Conservation (phyloP, 495 filamentous ascomycete species). For the Talaromyces ruber region DNA sequence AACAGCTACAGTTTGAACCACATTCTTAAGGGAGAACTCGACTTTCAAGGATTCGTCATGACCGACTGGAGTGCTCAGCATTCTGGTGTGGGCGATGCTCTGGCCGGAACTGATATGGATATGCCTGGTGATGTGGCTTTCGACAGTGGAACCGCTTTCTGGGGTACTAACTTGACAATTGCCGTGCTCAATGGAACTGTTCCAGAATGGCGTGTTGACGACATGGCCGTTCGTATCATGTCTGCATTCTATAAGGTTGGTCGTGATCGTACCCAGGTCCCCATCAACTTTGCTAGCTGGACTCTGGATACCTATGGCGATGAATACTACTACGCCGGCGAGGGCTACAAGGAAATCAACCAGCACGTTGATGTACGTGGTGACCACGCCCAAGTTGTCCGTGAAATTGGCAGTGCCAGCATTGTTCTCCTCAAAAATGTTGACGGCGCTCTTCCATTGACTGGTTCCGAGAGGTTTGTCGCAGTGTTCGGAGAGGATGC, state of each 20-base stretch:
- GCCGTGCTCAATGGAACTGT: constrained; percentile 85
- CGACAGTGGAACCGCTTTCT: constrained; percentile 64
- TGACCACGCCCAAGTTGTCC: constrained; percentile 63
- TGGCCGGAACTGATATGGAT: constrained; percentile 88
- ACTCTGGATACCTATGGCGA: constrained; percentile 66
- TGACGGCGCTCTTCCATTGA: constrained; percentile 64
- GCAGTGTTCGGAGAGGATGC: constrained; percentile 86
- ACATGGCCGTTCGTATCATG: constrained; percentile 91
- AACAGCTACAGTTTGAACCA: constrained; percentile 72
- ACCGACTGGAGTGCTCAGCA: constrained; percentile 87
- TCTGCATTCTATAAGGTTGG: constrained; percentile 88
- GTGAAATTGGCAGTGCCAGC: constrained; percentile 64
- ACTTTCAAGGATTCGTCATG: constrained; percentile 92
- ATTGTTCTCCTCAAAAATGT: constrained; percentile 87
- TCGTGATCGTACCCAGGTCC: constrained; percentile 49
- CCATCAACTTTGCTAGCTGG: constrained; percentile 87
- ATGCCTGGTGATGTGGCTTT: constrained; percentile 88
- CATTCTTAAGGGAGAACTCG: constrained; percentile 82
- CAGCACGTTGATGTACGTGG: constrained; percentile 74
- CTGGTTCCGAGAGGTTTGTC: constrained; percentile 61
- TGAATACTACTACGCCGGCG: constrained; percentile 49
- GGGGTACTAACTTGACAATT: constrained; percentile 79
- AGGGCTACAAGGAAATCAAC: constrained; percentile 66
- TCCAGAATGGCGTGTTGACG: constrained; percentile 84
- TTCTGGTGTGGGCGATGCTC: constrained; percentile 64